These are phyloP conservation scores for Ogataea hybrid DNA, from an alignment of 1,139 yeast species.

Conservation along the genomic window DNA sequence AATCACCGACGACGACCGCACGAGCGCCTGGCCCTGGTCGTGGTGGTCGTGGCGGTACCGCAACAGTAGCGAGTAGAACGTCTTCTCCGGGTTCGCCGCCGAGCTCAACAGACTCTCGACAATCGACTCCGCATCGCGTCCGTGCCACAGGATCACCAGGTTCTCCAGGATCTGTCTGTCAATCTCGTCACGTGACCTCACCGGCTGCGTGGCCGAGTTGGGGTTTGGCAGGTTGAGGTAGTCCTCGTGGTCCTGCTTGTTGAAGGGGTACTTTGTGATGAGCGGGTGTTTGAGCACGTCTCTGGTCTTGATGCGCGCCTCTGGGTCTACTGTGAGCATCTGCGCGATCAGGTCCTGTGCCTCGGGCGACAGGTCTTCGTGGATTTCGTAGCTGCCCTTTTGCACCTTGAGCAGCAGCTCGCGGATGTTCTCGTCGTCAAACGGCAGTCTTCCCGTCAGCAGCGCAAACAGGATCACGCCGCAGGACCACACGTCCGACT, in stretches of 20 bases:
- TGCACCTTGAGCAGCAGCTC: conserved; percentile 85
- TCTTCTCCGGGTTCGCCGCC: conserved; percentile 76
- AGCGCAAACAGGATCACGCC: conserved; percentile 93
- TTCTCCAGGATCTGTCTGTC: conserved; percentile 84
- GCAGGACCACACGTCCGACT: conserved; percentile 98
- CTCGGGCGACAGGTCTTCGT: conserved; percentile 70
- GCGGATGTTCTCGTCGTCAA: conserved; percentile 94
- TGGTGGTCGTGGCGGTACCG: conserved; percentile 80
- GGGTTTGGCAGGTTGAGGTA: conserved; percentile 31
- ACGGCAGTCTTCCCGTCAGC: conserved; percentile 92
- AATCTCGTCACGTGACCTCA: conserved; percentile 54
- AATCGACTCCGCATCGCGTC: conserved; percentile 64
- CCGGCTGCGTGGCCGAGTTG: conserved; percentile 36
- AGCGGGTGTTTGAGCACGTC: conserved; percentile 79
- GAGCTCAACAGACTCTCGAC: conserved; percentile 57
- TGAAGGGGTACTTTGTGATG: conserved; percentile 64
- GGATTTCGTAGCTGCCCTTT: conserved; percentile 84
- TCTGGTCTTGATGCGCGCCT: conserved; percentile 68
- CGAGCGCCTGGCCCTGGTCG: conserved; percentile 21
- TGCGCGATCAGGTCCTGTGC: conserved; percentile 82
- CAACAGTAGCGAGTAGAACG: conserved; percentile 79
- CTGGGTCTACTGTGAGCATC: conserved; percentile 82
- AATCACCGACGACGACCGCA: conserved; percentile 32
- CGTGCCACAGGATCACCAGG: conserved; percentile 88
- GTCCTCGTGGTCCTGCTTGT: conserved; percentile 27